phyloP scores from a whole-genome alignment of 306 rosid species.

The Bauhinia variegata region DNA sequence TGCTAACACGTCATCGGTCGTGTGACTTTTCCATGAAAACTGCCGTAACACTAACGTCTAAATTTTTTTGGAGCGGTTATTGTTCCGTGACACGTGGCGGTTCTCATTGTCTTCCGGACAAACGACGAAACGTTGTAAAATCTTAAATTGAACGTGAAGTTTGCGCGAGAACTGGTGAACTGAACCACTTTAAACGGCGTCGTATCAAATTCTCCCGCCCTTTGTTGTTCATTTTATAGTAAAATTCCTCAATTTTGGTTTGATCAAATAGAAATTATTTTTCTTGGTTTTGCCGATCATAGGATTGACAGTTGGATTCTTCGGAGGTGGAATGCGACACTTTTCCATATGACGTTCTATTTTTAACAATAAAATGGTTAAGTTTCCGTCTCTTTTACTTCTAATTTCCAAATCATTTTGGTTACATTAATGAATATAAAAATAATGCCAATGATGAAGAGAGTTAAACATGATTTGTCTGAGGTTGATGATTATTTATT shows the following conservation, averaged over 20 bases:
- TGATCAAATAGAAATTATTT: too few species aligned
- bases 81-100: conserved; percentile 48
- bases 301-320: too few species aligned
- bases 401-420: neutral
- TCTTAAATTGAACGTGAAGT: conserved; percentile 53
- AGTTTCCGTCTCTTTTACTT: too few species aligned
- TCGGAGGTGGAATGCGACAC: too few species aligned
- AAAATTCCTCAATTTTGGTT: too few species aligned
- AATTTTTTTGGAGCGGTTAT: conserved; percentile 3
- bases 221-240: too few species aligned
- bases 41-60: conserved; percentile 57
- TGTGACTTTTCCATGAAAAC: conserved; percentile 33
- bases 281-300: too few species aligned
- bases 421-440: too few species aligned
- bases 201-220: too few species aligned
- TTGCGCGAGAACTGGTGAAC: conserved; percentile 31
- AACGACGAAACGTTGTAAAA: conserved; percentile 48
- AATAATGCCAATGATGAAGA: conserved; percentile 23
- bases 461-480: neutral
- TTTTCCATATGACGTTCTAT: too few species aligned
- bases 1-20: conserved; percentile 59
- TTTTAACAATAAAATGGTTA: too few species aligned
- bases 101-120: conserved; percentile 26
- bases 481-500: too few species aligned
- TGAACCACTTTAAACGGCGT: conserved; percentile 29